Evolutionary conservation across 2,329 filamentous ascomycete genomes (phyloP).

Genomic region (Monilinia fructigena): DNA sequence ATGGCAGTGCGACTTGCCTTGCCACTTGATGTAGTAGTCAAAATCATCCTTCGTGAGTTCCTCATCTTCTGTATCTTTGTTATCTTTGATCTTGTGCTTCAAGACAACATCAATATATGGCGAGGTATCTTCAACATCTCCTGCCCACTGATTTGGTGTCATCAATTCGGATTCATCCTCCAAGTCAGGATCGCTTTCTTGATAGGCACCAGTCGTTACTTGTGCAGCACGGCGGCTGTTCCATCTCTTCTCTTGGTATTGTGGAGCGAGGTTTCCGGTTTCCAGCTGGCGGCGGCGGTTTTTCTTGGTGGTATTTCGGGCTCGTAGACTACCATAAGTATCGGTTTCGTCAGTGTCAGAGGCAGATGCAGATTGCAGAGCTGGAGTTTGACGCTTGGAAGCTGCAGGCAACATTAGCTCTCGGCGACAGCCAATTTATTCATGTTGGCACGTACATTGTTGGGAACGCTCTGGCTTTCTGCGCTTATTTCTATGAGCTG

Average conservation of each 20-base stretch:
- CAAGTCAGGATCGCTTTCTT: conserved; percentile 65
- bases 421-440: conserved; percentile 27
- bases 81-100: conserved; percentile 77
- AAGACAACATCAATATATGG: conserved; percentile 90
- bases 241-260: conserved; percentile 82
- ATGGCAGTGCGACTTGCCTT: conserved; percentile 91
- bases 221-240: conserved; percentile 83
- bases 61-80: conserved; percentile 53
- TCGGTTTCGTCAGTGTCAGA: conserved; percentile 70
- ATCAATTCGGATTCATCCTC: conserved; percentile 63
- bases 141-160: conserved; percentile 69
- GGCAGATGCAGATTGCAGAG: conserved; percentile 55
- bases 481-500: conserved; percentile 58
- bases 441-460: conserved; percentile 52
- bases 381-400: conserved; percentile 60
- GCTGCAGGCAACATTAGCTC: conserved; percentile 44
- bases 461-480: conserved; percentile 65
- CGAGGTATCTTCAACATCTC: conserved; percentile 70
- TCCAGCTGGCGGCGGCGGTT: conserved; percentile 73
- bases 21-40: conserved; percentile 95
- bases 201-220: conserved; percentile 60
- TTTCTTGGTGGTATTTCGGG: conserved; percentile 69
- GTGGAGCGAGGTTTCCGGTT: conserved; percentile 61
- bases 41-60: conserved; percentile 71
- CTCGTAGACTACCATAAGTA: conserved; percentile 75